A percentile compares a stretch with the other conserved stretches of the same genome.
Conservation (phyloP, 495 filamentous ascomycete genomes). For the Jackrogersella multiformis region DNA sequence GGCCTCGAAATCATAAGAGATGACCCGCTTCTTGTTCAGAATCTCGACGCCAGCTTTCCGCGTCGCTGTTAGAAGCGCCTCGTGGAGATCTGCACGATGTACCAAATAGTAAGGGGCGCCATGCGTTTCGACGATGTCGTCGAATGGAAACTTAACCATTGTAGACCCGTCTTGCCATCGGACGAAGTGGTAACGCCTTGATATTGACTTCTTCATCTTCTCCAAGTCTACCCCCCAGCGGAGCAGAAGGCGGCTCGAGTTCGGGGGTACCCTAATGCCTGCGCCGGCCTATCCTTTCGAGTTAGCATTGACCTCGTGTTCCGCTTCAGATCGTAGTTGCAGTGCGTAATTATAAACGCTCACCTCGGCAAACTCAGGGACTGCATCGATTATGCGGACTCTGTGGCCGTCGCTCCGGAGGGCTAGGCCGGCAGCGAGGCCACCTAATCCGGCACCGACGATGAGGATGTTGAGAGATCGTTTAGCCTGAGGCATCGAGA, state of each 20-base stretch:
- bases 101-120: constrained; percentile 54
- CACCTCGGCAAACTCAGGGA: constrained; percentile 43
- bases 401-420: constrained; percentile 35
- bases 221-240: constrained; percentile 59
- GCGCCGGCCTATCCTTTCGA: constrained; percentile 48
- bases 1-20: constrained; percentile 49
- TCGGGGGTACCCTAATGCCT: constrained; percentile 57
- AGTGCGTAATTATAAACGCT: neutral
- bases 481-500: constrained; percentile 9
- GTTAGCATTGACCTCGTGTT: neutral
- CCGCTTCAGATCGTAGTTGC: neutral
- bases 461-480: constrained; percentile 57
- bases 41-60: constrained; percentile 47
- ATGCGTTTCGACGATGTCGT: constrained; percentile 47
- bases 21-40: constrained; percentile 41
- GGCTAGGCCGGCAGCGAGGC: constrained; percentile 61
- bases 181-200: constrained; percentile 40
- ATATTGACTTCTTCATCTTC: constrained; percentile 49
- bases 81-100: constrained; percentile 58
- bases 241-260: constrained; percentile 53
- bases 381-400: constrained; percentile 38
- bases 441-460: constrained; percentile 66
- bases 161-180: constrained; percentile 50
- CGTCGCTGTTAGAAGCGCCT: constrained; percentile 45
- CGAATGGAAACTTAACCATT: constrained; percentile 45